Base-by-base conservation (phyloP, 176 grass and related monocot species). In the Rhynchospora pubera region DNA sequence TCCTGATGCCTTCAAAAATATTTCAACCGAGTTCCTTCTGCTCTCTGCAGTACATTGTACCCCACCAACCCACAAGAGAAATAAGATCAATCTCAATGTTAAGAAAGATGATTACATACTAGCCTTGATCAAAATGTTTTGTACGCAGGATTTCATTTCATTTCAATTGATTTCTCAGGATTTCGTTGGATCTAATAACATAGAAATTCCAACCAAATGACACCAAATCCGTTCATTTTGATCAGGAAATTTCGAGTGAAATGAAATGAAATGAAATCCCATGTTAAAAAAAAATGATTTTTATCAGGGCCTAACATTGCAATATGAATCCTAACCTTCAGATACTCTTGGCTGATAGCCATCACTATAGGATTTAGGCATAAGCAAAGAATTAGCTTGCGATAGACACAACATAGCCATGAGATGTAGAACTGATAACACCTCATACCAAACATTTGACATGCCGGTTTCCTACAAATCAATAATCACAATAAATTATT, bases 401-500 rank as follows among this genome's bases (percentile, higher is more conserved):
- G 85, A 92, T 78, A 97, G 80, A 80, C 83, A 83, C 74, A 97
- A 58, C 86, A 92, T 83, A 47, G 90, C 77, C 88, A 97, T 94
- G 83, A 94, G 87, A 32, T 94, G 90, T 71, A 94, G 79, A 45
- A 91, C 88, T 5, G 95, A 97, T n/a, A 97, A 65, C 42, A 89
- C 90, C 90, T 97, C 95, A 44, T 97, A 97, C 95, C 92, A 97
- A 81, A 83, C 87, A 72, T 90, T 94, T 85, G 90, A n/a, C 81
- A 97, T 65, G 8, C 70, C 78, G 11, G 88, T 94, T 62, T 97
- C 90, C 95, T 94, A 81, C 62, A 86, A 18, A 77, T 47, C 48
- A 57, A 15, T 56, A 78, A 82, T 50, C 44, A 59, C 34, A 57
- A 58, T 64, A 51, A 65, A 83, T 65, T 34, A 81, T 32, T 51